A percentile compares a stretch with the other conserved stretches of the same genome.
Evolutionary conservation across 805 yeast genomes (phyloP).

Genomic region (Lipomyces kockii): DNA sequence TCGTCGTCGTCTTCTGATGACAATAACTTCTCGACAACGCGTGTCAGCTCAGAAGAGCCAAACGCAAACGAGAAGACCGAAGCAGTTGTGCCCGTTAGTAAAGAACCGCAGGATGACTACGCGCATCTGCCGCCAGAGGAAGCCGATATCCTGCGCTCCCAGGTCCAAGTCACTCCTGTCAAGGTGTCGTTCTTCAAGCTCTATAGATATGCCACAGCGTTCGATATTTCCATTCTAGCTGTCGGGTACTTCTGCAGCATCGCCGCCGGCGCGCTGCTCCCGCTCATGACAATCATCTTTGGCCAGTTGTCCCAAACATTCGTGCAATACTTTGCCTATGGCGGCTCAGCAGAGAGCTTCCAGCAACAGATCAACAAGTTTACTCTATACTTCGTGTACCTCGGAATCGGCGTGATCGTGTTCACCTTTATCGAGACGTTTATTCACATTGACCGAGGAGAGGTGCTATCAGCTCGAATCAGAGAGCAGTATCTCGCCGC

Average conservation of each 20-base stretch:
- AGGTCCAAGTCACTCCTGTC: slow-evolving; percentile 39
- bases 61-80: not conserved
- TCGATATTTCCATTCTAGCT: slow-evolving; percentile 23
- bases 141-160: slow-evolving; percentile 44
- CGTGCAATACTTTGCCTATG: slow-evolving; percentile 43
- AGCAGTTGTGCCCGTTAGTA: not conserved
- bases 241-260: slow-evolving; percentile 45
- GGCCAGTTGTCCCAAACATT: slow-evolving; percentile 49
- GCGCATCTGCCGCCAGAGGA: slow-evolving; percentile 42
- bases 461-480: slow-evolving; percentile 48
- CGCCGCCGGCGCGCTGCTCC: slow-evolving; percentile 43
- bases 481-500: slow-evolving; percentile 47
- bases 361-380: slow-evolving; percentile 16
- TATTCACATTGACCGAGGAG: slow-evolving; percentile 49
- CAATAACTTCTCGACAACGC: not conserved
- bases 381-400: slow-evolving; percentile 46
- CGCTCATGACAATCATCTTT: slow-evolving; percentile 49
- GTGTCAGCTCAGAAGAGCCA: not conserved
- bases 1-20: not conserved
- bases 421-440: slow-evolving; percentile 44
- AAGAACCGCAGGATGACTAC: slow-evolving; percentile 23
- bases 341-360: slow-evolving; percentile 27
- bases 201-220: slow-evolving; percentile 45
- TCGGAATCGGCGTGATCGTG: slow-evolving; percentile 45
- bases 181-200: slow-evolving; percentile 40